Base-by-base conservation (phyloP, 2,329 filamentous ascomycete genomes). In the Sporothrix humicola region DNA sequence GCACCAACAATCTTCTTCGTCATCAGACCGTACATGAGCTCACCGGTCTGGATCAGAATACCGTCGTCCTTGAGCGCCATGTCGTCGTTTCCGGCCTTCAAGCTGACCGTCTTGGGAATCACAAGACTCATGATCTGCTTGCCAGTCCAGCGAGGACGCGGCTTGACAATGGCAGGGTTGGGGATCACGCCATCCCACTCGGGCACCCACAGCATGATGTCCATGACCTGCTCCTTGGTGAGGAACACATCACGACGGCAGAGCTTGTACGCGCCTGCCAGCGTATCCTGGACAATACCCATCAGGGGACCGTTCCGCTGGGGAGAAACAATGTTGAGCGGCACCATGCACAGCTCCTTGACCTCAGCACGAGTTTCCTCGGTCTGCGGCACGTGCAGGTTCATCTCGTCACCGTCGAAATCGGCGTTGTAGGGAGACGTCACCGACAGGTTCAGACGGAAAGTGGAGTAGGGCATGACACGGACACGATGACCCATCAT, bases 391-490 rank as follows among this genome's bases (percentile, higher is more conserved):
- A 99, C 97, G 88, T 99, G 96, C 84, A 99, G 90, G 81, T 99
- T 99, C 96, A 99, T 99, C 84, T 99, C 96, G 82, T 99, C 96
- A 84, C 96, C 96, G 80, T 99, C 96, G 84, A 99, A 99, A 93
- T 99, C 96, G 79, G 96, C 96, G 85, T 99, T 99, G 87, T 99
- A 99, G 0, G 96, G 96, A 42, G 95, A 97, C 0, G 97, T 99
- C 80, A 99, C 96, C 0, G 96, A 99, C 78, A 99, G 83, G 80
- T 99, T 99, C 65, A 99, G 88, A 76, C 96, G 92, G 87, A 99
- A 99, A 1, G 96, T 99, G 6, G 96, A 99, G 82, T 97, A 99
- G 2, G 96, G 96, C 95, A 99, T 98, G 75, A 99, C 96, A 75
- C 92, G 92, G 76, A 99, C 96, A 78, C 94, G 91, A 83, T 99